These are phyloP conservation scores for Coffea eugenioides DNA, from an alignment of 257 asterid genomes.

Conservation along the genomic window DNA sequence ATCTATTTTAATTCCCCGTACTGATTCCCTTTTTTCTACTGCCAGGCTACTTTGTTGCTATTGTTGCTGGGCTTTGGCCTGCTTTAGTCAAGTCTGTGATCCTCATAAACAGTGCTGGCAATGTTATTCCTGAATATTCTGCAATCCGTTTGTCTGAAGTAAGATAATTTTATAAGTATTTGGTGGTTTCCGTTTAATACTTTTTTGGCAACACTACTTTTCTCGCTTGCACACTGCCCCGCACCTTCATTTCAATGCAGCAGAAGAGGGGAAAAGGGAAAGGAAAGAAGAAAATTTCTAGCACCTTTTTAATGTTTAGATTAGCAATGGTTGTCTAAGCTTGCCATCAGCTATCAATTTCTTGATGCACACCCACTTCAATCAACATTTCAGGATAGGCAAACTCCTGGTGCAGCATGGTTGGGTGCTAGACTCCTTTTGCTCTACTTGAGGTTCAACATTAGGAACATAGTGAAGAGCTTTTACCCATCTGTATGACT, in stretches of 20 bases:
- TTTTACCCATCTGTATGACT: slow-evolving; percentile 76
- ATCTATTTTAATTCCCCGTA: not conserved
- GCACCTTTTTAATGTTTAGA: not conserved
- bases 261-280: not conserved
- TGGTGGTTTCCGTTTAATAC: slow-evolving; percentile 1
- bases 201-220: not conserved
- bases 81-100: slow-evolving; percentile 67
- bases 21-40: slow-evolving; percentile 15
- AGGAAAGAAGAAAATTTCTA: not conserved
- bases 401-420: slow-evolving; percentile 68
- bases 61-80: slow-evolving; percentile 80
- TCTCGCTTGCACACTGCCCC: not conserved
- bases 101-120: slow-evolving; percentile 83
- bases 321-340: not conserved
- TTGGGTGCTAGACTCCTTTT: slow-evolving; percentile 75
- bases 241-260: not conserved
- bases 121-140: slow-evolving; percentile 55
- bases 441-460: slow-evolving; percentile 62
- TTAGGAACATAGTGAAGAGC: slow-evolving; percentile 55
- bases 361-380: slow-evolving; percentile 2
- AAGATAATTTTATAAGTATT: slow-evolving; percentile 6
- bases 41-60: slow-evolving; percentile 73
- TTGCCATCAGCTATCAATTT: not conserved
- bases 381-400: slow-evolving; percentile 55
- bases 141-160: slow-evolving; percentile 46